A percentile compares a stretch with the other conserved stretches of the same genome.
phyloP scores from a whole-genome alignment of 495 filamentous ascomycete species.

The Daldinia caldariorum region DNA sequence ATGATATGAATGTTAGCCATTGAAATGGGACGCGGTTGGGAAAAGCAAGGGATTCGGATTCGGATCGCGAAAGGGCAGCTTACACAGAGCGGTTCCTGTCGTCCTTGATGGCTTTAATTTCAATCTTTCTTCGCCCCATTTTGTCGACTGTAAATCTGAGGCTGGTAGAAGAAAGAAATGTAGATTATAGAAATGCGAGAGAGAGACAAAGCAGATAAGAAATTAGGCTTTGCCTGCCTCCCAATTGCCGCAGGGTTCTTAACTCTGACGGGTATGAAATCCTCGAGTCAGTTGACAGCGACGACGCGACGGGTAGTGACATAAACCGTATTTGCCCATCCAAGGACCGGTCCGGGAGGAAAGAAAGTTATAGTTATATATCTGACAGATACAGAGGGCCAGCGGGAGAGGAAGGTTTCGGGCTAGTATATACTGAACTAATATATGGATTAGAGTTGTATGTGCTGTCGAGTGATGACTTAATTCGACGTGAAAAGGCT shows the following conservation, averaged over 20 bases:
- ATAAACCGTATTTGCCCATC: conserved; percentile 27
- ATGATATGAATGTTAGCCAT: conserved; percentile 81
- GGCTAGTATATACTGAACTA: conserved; percentile 22
- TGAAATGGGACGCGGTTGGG: conserved; percentile 69
- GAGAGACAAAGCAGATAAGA: conserved; percentile 15
- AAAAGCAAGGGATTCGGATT: conserved; percentile 6
- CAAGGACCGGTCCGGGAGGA: conserved; percentile 6
- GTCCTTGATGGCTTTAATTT: conserved; percentile 99
- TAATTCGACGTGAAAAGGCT: conserved; percentile 43
- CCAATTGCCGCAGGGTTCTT: conserved; percentile 39
- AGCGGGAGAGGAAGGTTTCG: conserved; percentile 16
- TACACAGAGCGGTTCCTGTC: conserved; percentile 99
- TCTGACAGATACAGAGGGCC: conserved; percentile 11
- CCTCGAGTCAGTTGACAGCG: conserved; percentile 30
- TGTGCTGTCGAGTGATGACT: conserved; percentile 29
- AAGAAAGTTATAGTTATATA: conserved; percentile 34
- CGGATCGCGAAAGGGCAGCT: conserved; percentile 52
- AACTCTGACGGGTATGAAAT: conserved; percentile 32
- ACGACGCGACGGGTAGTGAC: conserved; percentile 35
- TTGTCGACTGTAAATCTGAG: conserved; percentile 40
- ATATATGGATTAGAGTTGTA: background rate
- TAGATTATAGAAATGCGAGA: conserved; percentile 12
- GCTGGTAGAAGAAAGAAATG: conserved; percentile 12
- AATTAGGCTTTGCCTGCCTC: conserved; percentile 35
- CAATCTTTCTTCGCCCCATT: conserved; percentile 83